Evolutionary conservation across 139 green algal species (phyloP), one percentile per base, ranked within the genome.

Genomic region (Trebouxia sp.): DNA sequence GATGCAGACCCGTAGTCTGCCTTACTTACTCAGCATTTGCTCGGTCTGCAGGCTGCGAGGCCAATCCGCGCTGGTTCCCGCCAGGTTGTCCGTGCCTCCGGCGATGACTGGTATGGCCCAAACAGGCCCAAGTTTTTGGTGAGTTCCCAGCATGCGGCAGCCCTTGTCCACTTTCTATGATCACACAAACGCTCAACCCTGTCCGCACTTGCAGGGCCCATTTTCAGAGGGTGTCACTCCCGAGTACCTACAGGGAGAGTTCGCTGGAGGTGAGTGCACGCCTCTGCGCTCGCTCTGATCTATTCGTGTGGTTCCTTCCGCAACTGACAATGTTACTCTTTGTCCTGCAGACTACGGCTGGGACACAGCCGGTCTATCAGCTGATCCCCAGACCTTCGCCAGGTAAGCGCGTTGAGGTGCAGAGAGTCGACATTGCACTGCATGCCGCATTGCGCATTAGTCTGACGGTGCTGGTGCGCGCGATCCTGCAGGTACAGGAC

Each of bases 291-390:
- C 22, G 24, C 37, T 28, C 30, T 51, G 65, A 5, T 17, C 7
- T 66, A 24, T 12, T n/a, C 30, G 28, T 6, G 5, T 26, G 5
- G 28, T 20, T 17, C 58, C 12, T 28, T 20, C 20, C 11, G 4
- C 26, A 42, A n/a, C 58, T 41, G 30, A 39, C n/a, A n/a, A n/a
- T n/a, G n/a, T 8, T 30, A 11, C 5, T 39, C 41, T 15, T 7
- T 26, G 28, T 41, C 0, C 43, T 53, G 86, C 85, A 83, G 93
- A 97, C 92, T 98, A 98, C 82, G 94, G 94, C 86, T 98, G 93
- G 94, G 95, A 98, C 90, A 97, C 94, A 78, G 93, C 92, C 58
- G 94, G 95, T 76, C 93, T 98, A 76, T 97, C 94, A 41, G 93
- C 94, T 58, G 94, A 98, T 93, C 95, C 95, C 62, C 92, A 95